Conservation (phyloP, 2,329 filamentous ascomycete species). For the Colletotrichum sp. region DNA sequence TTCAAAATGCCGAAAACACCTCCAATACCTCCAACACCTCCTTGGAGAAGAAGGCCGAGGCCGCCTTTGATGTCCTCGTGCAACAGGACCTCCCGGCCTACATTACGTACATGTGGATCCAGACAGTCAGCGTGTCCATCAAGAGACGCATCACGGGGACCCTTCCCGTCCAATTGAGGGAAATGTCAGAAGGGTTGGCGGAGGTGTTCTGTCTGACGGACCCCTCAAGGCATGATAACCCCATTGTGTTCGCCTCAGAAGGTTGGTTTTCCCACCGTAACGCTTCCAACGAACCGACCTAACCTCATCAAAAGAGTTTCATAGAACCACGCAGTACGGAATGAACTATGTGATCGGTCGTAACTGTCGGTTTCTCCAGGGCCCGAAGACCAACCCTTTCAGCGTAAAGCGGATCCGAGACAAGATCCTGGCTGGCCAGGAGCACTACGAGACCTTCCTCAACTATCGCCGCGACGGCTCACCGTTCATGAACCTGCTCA, state of each 20-base stretch:
- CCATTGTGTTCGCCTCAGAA: constrained; percentile 79
- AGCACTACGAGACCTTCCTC: constrained; percentile 76
- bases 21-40: constrained; percentile 62
- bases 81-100: constrained; percentile 75
- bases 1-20: constrained; percentile 54
- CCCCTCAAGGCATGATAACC: constrained; percentile 74
- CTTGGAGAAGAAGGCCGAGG: constrained; percentile 67
- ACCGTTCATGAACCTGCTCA: constrained; percentile 78
- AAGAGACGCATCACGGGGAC: constrained; percentile 71
- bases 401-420: constrained; percentile 68
- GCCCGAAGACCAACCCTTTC: constrained; percentile 70
- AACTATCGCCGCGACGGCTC: constrained; percentile 82
- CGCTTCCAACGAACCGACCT: neutral
- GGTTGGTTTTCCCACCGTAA: constrained; percentile 48
- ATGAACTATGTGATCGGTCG: constrained; percentile 75
- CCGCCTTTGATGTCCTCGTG: constrained; percentile 69
- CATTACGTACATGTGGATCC: constrained; percentile 71
- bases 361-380: constrained; percentile 81
- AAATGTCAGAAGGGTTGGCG: constrained; percentile 76
- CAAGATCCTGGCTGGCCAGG: constrained; percentile 65
- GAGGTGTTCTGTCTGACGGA: constrained; percentile 82
- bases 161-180: constrained; percentile 65
- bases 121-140: constrained; percentile 73
- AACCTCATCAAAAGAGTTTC: constrained; percentile 58
- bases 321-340: constrained; percentile 77